Percentiles rank a stretch among this genome's conserved stretches.
Evolutionary conservation across 2,329 filamentous ascomycete species (phyloP).

Genomic region (Dactylellina drechsleri): DNA sequence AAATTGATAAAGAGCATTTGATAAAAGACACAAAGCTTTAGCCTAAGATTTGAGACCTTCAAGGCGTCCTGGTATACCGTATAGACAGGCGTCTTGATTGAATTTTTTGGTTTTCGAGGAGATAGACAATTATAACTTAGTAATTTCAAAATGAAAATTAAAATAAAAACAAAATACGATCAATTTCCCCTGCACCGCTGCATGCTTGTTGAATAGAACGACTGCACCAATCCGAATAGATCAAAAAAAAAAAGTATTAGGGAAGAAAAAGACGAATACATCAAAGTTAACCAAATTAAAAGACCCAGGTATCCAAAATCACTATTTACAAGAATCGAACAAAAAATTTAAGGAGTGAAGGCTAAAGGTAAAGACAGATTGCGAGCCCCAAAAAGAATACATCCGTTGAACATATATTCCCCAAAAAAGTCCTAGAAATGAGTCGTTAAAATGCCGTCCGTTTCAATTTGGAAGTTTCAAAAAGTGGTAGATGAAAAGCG

Average conservation of each 20-base stretch:
- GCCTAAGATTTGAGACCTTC: too few species aligned
- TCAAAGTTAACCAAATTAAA: conserved; percentile 6
- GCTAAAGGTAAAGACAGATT: not conserved
- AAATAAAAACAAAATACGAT: too few species aligned
- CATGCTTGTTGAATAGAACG: too few species aligned
- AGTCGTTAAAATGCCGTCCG: conserved; percentile 42
- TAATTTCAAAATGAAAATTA: too few species aligned
- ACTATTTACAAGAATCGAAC: conserved; percentile 39
- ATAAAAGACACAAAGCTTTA: too few species aligned
- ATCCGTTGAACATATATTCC: conserved; percentile 1
- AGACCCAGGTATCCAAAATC: conserved; percentile 8
- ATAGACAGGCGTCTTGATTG: too few species aligned
- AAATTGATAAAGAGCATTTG: too few species aligned
- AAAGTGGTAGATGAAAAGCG: not conserved
- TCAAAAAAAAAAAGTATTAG: not conserved
- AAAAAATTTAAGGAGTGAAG: not conserved
- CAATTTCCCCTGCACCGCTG: too few species aligned
- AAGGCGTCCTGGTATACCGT: too few species aligned
- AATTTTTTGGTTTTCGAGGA: too few species aligned
- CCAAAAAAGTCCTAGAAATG: conserved; percentile 26
- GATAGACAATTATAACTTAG: too few species aligned
- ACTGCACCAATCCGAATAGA: too few species aligned
- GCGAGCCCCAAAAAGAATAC: not conserved
- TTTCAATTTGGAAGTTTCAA: not conserved
- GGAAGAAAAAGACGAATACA: not conserved